Conservation (phyloP, 306 rosid species). For the Erythrophleum fordii region DNA sequence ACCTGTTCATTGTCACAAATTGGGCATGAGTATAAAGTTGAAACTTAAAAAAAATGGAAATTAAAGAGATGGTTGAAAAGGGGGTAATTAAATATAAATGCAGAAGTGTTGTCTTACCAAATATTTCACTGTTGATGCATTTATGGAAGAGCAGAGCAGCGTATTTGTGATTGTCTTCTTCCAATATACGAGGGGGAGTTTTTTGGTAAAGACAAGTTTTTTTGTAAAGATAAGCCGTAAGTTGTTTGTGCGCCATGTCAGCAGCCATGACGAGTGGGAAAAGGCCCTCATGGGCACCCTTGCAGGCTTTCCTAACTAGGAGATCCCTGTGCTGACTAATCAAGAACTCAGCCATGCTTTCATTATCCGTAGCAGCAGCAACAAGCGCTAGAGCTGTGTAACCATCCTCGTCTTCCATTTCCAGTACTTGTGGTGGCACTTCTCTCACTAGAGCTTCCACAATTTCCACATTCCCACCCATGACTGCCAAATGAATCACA, state of each 20-base stretch:
- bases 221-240: no score
- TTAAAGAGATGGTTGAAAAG: no score
- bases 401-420: not conserved
- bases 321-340: not conserved
- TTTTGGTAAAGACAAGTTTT: no score
- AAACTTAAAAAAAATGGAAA: no score
- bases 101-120: no score
- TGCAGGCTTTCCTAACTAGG: not conserved
- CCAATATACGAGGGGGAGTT: no score
- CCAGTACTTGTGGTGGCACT: not conserved
- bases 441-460: not conserved
- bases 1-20: no score
- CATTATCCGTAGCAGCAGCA: not conserved
- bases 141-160: no score
- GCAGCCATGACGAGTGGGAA: constrained; percentile 5
- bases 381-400: constrained; percentile 15
- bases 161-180: no score
- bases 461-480: not conserved
- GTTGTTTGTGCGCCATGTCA: not conserved
- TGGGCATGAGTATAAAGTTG: no score
- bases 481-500: constrained; percentile 32
- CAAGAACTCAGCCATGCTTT: not conserved
- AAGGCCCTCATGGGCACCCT: not conserved
- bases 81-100: no score
- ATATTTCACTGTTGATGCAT: no score